Percentiles rank a stretch among this genome's conserved stretches.
Conservation (phyloP, 2,329 filamentous ascomycete species). For the Harringtonia lauricola region DNA sequence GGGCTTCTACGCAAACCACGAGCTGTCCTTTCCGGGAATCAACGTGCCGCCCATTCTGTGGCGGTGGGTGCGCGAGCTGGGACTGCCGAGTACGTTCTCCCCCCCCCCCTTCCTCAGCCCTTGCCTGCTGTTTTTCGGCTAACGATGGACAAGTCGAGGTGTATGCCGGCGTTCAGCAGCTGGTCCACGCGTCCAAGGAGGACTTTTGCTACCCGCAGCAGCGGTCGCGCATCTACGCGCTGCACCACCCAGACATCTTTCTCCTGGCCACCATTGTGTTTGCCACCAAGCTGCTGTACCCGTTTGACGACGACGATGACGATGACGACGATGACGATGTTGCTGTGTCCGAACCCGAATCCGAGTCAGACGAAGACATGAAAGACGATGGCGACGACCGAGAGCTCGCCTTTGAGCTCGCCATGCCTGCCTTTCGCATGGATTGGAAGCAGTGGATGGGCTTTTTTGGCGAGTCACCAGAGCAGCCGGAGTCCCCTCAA, state of each 20-base stretch:
- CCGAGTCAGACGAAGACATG: conserved; percentile 11
- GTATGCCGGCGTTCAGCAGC: conserved; percentile 45
- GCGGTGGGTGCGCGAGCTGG: conserved; percentile 58
- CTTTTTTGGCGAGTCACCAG: conserved; percentile 26
- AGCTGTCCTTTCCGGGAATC: conserved; percentile 59
- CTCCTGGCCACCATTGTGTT: conserved; percentile 62
- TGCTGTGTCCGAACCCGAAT: not conserved
- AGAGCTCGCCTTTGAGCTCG: conserved; percentile 18
- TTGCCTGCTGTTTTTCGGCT: not conserved
- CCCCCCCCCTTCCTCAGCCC: not conserved
- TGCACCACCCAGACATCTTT: conserved; percentile 63
- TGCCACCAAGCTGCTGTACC: conserved; percentile 68
- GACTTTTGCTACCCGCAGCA: conserved; percentile 46
- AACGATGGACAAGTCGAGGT: conserved; percentile 47
- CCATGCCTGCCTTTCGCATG: conserved; percentile 48
- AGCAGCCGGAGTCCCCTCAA: conserved; percentile 1
- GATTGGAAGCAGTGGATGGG: conserved; percentile 64
- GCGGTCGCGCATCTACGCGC: conserved; percentile 30
- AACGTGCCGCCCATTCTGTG: conserved; percentile 60
- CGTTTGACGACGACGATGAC: conserved; percentile 46
- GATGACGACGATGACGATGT: conserved; percentile 26
- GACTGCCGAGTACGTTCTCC: conserved; percentile 54
- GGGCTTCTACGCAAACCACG: conserved; percentile 57
- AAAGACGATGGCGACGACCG: not conserved
- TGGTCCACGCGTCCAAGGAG: conserved; percentile 39